Base-by-base conservation (phyloP, 441 rosid species). In the Capsella rubella region DNA sequence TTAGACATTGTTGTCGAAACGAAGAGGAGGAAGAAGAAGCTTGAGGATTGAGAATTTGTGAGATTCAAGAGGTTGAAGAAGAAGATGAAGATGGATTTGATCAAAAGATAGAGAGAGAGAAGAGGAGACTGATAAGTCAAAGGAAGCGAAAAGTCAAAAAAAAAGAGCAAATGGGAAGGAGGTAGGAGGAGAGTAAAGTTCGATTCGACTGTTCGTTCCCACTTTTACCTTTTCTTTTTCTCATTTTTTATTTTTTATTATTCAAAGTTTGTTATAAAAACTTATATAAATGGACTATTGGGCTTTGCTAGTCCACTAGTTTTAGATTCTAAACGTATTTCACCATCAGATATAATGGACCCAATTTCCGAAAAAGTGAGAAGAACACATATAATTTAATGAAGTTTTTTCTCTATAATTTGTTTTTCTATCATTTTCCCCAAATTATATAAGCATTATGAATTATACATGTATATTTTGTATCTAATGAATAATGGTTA, bases 1-100 rank as follows among this genome's bases (percentile, higher is more conserved):
- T 63, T 69, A 28, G 88, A 87, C 93, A 90, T 88, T 64, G 81
- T 39, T 43, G 69, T 7, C 18, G 16, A 39, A 39, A 50, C 16
- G 29, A 13, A 35, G 7, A 29, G 0, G 65, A 31, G 12, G 74
- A 71, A 15, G 45, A 61, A 52, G 14, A 10, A 42, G 49, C 68
- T 68, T 39, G 43, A 72, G 55, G 42, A 39, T 39, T 39, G 18
- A 43, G 15, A 42, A 42, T 43, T 68, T 40, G 25, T 34, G 43
- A 72, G 56, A 69, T 35, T 45, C n/a, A 8, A 25, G 65, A 69
- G 59, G 47, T 27, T 5, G 62, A 49, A 35, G 53, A 32, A n/a
- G 25, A 14, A 15, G 40, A 14, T 14, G 40, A 18, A 66, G 67
- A 66, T 29, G n/a, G 16, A 2, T 2, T 43, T 14, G 71, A 51